A percentile compares a stretch with the other conserved stretches of the same genome.
Evolutionary conservation across 2,329 filamentous ascomycete genomes (phyloP).

Genomic region (Spiromastix sp.): DNA sequence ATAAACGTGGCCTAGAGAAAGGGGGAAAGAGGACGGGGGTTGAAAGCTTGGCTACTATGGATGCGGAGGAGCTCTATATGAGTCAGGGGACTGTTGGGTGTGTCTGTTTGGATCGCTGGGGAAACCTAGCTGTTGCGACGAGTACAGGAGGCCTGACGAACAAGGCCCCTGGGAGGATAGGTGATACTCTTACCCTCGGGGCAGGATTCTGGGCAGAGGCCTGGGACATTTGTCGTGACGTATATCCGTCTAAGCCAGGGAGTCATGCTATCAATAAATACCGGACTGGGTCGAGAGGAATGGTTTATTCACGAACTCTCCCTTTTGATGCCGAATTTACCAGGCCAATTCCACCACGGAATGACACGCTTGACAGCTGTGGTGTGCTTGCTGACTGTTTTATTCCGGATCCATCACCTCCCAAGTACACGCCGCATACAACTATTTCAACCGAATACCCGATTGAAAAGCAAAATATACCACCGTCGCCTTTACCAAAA

Average conservation of each 20-base stretch:
- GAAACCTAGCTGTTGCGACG: slow-evolving; percentile 58
- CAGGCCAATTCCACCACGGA: too few species aligned
- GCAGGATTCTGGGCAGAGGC: slow-evolving; percentile 87
- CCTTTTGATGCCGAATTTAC: not conserved
- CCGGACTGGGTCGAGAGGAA: too few species aligned
- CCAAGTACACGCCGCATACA: not conserved
- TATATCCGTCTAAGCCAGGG: not conserved
- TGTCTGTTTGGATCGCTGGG: slow-evolving; percentile 67
- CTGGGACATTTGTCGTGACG: slow-evolving; percentile 46
- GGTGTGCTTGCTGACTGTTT: slow-evolving; percentile 1
- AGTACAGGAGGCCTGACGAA: slow-evolving; percentile 75
- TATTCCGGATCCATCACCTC: not conserved
- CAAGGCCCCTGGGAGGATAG: slow-evolving; percentile 74
- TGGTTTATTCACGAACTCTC: not conserved
- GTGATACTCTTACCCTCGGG: slow-evolving; percentile 74
- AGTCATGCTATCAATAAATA: not conserved
- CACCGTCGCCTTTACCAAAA: too few species aligned
- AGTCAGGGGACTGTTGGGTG: slow-evolving; percentile 79
- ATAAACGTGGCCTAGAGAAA: slow-evolving; percentile 45
- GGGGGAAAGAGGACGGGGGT: slow-evolving; percentile 20
- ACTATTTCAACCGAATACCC: not conserved
- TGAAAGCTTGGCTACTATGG: slow-evolving; percentile 4
- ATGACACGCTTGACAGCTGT: too few species aligned
- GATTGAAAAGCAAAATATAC: not conserved
- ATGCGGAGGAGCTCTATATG: slow-evolving; percentile 43